phyloP scores from a whole-genome alignment of 352 stramenopile species.

The Phytophthora tubulina region DNA sequence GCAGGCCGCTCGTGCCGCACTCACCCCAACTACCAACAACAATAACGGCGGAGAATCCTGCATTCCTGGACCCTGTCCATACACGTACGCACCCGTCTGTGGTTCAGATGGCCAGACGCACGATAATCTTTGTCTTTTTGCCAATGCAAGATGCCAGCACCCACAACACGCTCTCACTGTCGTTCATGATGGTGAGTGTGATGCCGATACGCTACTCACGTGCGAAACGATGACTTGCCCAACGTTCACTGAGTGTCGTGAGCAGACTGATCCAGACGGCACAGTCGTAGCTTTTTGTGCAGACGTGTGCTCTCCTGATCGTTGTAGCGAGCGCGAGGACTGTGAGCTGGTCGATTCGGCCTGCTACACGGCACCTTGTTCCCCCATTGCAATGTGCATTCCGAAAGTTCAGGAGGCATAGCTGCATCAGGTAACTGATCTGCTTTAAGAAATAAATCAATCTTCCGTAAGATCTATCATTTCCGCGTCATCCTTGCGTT shows the following conservation, averaged over 20 bases:
- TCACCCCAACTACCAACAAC: conserved; percentile 8
- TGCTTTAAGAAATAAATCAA: conserved; percentile 15
- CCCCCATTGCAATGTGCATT: conserved; percentile 65
- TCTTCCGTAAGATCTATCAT: conserved; percentile 42
- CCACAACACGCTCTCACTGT: conserved; percentile 39
- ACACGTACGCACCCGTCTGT: conserved; percentile 46
- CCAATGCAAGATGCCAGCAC: conserved; percentile 42
- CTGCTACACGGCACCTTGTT: conserved; percentile 69
- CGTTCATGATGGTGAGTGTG: conserved; percentile 58
- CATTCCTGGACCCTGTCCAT: conserved; percentile 51
- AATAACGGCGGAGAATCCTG: conserved; percentile 36
- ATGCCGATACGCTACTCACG: conserved; percentile 49
- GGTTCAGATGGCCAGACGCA: conserved; percentile 55
- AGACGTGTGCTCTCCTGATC: conserved; percentile 61
- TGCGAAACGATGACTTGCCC: conserved; percentile 63
- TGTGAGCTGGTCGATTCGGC: conserved; percentile 56
- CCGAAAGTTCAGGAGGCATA: conserved; percentile 37
- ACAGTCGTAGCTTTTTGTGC: conserved; percentile 55
- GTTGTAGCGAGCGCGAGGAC: conserved; percentile 53
- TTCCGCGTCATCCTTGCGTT: conserved; percentile 5
- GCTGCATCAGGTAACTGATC: neutral
- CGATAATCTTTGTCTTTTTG: conserved; percentile 52
- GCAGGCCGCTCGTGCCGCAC: conserved; percentile 24
- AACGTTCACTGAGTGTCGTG: conserved; percentile 50
- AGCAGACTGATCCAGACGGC: conserved; percentile 38